Percentiles rank a stretch among this genome's conserved stretches.
These are phyloP conservation scores for Leishmania turanica DNA, from an alignment of 208 protist genomes.

Conservation along the genomic window DNA sequence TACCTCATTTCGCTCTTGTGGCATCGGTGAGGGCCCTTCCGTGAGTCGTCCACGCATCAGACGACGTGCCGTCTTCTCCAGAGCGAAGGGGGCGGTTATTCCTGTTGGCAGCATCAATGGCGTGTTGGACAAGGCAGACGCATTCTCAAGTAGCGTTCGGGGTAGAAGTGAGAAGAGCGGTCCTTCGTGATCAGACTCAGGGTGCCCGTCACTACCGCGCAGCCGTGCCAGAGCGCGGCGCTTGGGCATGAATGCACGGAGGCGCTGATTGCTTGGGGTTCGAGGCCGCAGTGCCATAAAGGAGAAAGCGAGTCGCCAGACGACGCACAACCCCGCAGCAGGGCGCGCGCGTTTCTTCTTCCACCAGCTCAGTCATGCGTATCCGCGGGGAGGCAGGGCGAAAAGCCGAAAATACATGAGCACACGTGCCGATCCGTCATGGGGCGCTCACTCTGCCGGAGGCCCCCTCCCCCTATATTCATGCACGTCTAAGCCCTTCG, in stretches of 20 bases:
- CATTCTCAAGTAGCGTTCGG: background rate
- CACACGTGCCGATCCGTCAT: background rate
- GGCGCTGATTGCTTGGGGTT: background rate
- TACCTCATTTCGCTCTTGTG: background rate
- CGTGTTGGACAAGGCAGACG: background rate
- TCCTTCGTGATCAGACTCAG: background rate
- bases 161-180: background rate
- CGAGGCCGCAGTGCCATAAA: background rate
- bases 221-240: background rate
- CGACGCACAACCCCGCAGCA: background rate
- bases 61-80: background rate
- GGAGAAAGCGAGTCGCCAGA: background rate
- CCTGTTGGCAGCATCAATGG: background rate
- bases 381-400: background rate
- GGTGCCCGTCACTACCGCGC: background rate
- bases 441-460: background rate
- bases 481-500: background rate
- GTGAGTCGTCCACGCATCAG: no score
- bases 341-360: no score
- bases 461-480: background rate
- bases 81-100: no score
- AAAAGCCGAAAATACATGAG: background rate
- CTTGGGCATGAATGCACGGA: background rate
- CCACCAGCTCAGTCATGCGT: background rate
- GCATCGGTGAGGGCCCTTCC: background rate